Evolutionary conservation across 306 rosid genomes (phyloP).

Genomic region (Geum urbanum): DNA sequence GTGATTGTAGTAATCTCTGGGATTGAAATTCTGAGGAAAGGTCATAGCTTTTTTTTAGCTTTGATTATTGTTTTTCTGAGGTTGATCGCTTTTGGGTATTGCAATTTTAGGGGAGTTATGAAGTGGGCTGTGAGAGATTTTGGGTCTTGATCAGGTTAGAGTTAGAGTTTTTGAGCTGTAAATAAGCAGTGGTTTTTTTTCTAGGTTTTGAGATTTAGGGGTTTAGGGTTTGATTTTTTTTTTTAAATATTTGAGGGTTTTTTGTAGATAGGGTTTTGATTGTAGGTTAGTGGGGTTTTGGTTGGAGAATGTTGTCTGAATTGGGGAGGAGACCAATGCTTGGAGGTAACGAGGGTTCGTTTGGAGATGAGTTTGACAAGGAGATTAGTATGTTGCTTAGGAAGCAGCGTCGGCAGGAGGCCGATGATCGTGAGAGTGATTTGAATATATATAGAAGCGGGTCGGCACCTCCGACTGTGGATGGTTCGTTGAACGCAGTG

Average conservation of each 20-base stretch:
- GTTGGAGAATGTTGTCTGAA: constrained; percentile 63
- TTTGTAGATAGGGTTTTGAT: constrained; percentile 17
- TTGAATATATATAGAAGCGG: constrained; percentile 79
- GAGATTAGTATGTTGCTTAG: constrained; percentile 83
- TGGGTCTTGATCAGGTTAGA: constrained; percentile 35
- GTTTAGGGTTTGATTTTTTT: constrained; percentile 32
- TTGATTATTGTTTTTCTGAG: neutral
- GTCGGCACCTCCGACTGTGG: constrained; percentile 89
- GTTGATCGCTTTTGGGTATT: constrained; percentile 27
- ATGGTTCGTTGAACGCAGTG: constrained; percentile 78
- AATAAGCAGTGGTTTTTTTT: constrained; percentile 20
- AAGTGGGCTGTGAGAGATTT: constrained; percentile 22
- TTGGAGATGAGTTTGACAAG: constrained; percentile 79
- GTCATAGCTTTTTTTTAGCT: neutral
- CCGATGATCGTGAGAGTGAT: constrained; percentile 66
- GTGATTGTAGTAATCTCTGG: constrained; percentile 22
- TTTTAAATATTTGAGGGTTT: constrained; percentile 10
- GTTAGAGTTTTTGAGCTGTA: constrained; percentile 28
- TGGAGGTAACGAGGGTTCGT: constrained; percentile 73
- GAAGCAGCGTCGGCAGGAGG: constrained; percentile 71
- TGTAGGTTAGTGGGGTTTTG: neutral
- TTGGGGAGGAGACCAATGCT: constrained; percentile 71
- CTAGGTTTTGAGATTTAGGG: constrained; percentile 24
- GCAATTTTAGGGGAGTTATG: constrained; percentile 19
- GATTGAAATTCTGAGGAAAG: constrained; percentile 1